These are phyloP conservation scores for Pseudocohnilembus persalinus DNA, from an alignment of 169 alveolate species.

Conservation along the genomic window DNA sequence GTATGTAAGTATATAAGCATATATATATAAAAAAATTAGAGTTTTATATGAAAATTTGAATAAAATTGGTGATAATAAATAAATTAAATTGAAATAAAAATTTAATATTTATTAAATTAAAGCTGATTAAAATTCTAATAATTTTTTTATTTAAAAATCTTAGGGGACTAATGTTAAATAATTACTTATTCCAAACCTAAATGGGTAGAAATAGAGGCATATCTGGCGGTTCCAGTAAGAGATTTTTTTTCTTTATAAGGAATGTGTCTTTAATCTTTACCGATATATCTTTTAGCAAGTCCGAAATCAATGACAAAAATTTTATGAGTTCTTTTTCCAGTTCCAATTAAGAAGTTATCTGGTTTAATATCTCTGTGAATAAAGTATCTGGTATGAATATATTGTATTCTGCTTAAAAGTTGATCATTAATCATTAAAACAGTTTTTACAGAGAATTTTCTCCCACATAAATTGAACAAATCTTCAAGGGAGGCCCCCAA, in stretches of 20 bases:
- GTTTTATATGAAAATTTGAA: no score
- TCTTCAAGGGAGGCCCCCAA: slow-evolving; percentile 76
- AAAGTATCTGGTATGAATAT: slow-evolving; percentile 70
- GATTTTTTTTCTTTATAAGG: slow-evolving; percentile 70
- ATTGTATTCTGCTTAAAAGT: slow-evolving; percentile 69
- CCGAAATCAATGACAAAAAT: slow-evolving; percentile 83
- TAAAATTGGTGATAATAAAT: no score
- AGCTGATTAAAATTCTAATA: not conserved
- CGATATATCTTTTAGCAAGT: slow-evolving; percentile 70
- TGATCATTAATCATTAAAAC: slow-evolving; percentile 65
- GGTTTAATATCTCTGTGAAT: slow-evolving; percentile 85
- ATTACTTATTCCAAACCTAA: slow-evolving; percentile 92
- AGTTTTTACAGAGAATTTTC: slow-evolving; percentile 63
- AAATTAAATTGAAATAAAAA: no score
- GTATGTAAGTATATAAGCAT: not conserved
- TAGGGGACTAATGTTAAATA: no score
- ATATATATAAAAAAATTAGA: no score
- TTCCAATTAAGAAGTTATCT: slow-evolving; percentile 74
- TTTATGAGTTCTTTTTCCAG: slow-evolving; percentile 60
- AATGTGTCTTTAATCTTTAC: slow-evolving; percentile 70
- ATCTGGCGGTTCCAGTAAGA: slow-evolving; percentile 76
- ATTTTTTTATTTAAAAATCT: no score
- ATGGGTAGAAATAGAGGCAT: slow-evolving; percentile 72
- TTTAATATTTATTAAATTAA: no score
- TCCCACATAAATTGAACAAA: slow-evolving; percentile 58